Percentiles rank a stretch among this genome's conserved stretches.
Evolutionary conservation across 805 yeast genomes (phyloP).

Genomic region (Starmerella bombicola): DNA sequence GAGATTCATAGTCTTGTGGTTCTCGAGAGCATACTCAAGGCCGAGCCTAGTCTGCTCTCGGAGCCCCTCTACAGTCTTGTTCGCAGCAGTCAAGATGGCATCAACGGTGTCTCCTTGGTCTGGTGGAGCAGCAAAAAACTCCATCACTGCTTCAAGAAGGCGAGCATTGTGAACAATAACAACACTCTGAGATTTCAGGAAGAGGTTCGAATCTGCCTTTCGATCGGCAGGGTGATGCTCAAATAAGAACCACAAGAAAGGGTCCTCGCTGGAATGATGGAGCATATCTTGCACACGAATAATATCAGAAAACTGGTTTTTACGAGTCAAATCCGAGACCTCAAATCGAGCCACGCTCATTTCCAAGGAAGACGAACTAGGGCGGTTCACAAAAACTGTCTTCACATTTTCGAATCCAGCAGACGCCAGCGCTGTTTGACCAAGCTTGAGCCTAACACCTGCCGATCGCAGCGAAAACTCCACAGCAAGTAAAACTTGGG

Average conservation of each 20-base stretch:
- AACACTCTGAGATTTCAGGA: conserved; percentile 69
- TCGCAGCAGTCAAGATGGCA: conserved; percentile 87
- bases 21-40: conserved; percentile 82
- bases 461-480: conserved; percentile 63
- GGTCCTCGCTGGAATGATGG: conserved; percentile 3
- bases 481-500: conserved; percentile 48
- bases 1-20: conserved; percentile 79
- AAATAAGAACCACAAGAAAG: conserved; percentile 63
- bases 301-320: conserved; percentile 51
- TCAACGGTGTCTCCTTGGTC: conserved; percentile 78
- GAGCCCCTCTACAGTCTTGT: conserved; percentile 82
- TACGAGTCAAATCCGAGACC: conserved; percentile 75
- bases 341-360: conserved; percentile 69
- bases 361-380: conserved; percentile 60
- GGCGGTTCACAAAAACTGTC: conserved; percentile 59
- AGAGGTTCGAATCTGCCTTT: conserved; percentile 65
- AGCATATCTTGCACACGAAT: conserved; percentile 11
- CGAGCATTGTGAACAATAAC: conserved; percentile 80
- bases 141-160: conserved; percentile 60
- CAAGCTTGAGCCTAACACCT: conserved; percentile 47
- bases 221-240: conserved; percentile 80
- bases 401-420: conserved; percentile 73
- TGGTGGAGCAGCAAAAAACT: conserved; percentile 77
- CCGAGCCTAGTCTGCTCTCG: conserved; percentile 85
- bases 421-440: conserved; percentile 47